A percentile compares a stretch with the other conserved stretches of the same genome.
phyloP scores from a whole-genome alignment of 345 rosid species.

The Fremontodendron californicum region DNA sequence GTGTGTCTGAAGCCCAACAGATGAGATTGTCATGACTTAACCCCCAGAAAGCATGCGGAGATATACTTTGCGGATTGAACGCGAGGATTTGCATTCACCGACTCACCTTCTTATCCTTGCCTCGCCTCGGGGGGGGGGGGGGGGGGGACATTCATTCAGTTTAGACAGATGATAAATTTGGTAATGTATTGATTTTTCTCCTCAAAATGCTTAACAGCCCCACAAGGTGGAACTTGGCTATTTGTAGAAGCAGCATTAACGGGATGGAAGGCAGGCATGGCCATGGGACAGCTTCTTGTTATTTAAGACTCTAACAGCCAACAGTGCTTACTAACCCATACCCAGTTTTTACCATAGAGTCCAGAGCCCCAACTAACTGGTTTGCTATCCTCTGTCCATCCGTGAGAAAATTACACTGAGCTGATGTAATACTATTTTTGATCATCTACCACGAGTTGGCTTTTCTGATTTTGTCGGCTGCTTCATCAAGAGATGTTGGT shows the following conservation, averaged over 20 bases:
- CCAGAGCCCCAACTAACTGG: neutral
- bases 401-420: neutral
- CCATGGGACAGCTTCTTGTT: neutral
- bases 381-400: neutral
- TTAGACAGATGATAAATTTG: neutral
- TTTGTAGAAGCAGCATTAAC: neutral
- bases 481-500: neutral
- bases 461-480: neutral
- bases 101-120: neutral
- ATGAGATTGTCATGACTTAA: neutral
- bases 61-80: neutral
- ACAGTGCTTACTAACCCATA: neutral
- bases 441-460: neutral
- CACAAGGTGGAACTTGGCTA: neutral
- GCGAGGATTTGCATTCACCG: neutral
- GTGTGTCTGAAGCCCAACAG: neutral
- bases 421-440: conserved; percentile 4
- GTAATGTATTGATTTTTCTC: neutral
- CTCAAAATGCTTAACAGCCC: neutral
- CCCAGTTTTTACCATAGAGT: neutral
- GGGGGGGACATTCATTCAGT: neutral
- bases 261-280: neutral
- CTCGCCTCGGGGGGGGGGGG: too few species aligned
- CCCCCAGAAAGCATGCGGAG: neutral
- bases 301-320: neutral